These are phyloP conservation scores for Aspergillus sclerotioniger DNA, from an alignment of 495 filamentous ascomycete species.

Conservation along the genomic window DNA sequence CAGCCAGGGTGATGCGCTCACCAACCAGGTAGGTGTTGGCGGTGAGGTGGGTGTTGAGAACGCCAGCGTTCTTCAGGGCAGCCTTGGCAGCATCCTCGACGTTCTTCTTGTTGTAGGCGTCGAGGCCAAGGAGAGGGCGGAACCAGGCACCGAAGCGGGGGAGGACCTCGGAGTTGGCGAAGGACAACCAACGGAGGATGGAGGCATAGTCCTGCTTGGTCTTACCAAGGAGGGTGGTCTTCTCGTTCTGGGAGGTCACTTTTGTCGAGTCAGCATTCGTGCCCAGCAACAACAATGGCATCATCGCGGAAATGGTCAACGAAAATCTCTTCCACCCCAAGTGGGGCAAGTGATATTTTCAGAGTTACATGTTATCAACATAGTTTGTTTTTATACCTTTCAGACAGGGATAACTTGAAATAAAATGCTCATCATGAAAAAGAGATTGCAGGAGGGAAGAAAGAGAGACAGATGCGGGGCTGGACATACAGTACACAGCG, in stretches of 20 bases:
- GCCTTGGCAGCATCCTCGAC: conserved; percentile 74
- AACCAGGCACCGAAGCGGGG: conserved; percentile 76
- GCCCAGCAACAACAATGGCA: conserved; percentile 8
- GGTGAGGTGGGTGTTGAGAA: conserved; percentile 82
- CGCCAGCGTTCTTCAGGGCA: conserved; percentile 61
- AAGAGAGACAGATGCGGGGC: conserved; percentile 10
- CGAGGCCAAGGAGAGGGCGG: conserved; percentile 79
- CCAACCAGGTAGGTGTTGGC: conserved; percentile 96
- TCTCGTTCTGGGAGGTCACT: conserved; percentile 99
- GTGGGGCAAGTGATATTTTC: conserved; percentile 45
- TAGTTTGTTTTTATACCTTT: conserved; percentile 48
- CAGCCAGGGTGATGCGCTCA: conserved; percentile 94
- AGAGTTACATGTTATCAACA: conserved; percentile 78
- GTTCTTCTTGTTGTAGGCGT: conserved; percentile 95
- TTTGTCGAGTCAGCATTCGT: conserved; percentile 30
- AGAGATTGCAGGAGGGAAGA: conserved; percentile 10
- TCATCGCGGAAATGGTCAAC: conserved; percentile 5
- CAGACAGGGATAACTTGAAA: conserved; percentile 99
- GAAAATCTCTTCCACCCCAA: conserved; percentile 25
- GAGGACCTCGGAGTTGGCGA: conserved; percentile 82
- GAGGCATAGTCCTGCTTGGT: conserved; percentile 99
- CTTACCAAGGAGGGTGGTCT: conserved; percentile 97
- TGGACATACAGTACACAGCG: conserved; percentile 88
- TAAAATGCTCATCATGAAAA: conserved; percentile 76
- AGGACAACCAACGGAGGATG: conserved; percentile 96